Evolutionary conservation across 495 filamentous ascomycete species (phyloP).

Genomic region (Tuber indicum): DNA sequence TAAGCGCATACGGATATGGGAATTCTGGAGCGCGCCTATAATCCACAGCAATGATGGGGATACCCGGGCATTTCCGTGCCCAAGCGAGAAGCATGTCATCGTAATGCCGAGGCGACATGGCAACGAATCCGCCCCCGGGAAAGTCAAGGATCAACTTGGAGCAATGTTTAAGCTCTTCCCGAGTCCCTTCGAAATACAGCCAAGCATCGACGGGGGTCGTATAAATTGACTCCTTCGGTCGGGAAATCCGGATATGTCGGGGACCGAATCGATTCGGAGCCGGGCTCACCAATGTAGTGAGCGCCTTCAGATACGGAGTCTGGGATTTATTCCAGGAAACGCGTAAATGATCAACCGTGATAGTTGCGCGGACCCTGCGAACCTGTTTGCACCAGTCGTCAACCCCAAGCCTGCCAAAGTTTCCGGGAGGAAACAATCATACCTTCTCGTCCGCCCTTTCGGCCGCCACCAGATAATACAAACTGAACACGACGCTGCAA

Average conservation of each 20-base stretch:
- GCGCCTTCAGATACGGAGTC: conserved; percentile 68
- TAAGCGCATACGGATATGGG: conserved; percentile 90
- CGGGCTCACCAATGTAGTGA: conserved; percentile 68
- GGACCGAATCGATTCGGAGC: conserved; percentile 70
- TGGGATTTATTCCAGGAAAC: conserved; percentile 93
- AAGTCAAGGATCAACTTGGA: conserved; percentile 80
- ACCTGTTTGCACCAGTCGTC: conserved; percentile 21
- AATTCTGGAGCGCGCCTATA: conserved; percentile 93
- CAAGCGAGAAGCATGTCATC: conserved; percentile 89
- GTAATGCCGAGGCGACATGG: conserved; percentile 83
- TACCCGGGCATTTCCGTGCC: conserved; percentile 69
- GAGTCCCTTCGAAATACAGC: conserved; percentile 88
- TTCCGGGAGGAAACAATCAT: background rate
- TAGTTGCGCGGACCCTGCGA: conserved; percentile 73
- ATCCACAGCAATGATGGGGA: conserved; percentile 83
- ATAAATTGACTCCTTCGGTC: conserved; percentile 71
- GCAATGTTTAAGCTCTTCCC: conserved; percentile 68
- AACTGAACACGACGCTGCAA: conserved; percentile 69
- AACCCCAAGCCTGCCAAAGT: background rate
- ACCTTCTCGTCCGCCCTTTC: conserved; percentile 96
- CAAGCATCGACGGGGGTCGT: conserved; percentile 75
- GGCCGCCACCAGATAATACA: conserved; percentile 86
- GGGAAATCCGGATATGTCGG: conserved; percentile 71
- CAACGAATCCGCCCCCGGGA: conserved; percentile 90
- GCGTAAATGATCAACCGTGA: conserved; percentile 86